Conservation (phyloP, 2,329 filamentous ascomycete genomes). For the Thielaviopsis musarum region DNA sequence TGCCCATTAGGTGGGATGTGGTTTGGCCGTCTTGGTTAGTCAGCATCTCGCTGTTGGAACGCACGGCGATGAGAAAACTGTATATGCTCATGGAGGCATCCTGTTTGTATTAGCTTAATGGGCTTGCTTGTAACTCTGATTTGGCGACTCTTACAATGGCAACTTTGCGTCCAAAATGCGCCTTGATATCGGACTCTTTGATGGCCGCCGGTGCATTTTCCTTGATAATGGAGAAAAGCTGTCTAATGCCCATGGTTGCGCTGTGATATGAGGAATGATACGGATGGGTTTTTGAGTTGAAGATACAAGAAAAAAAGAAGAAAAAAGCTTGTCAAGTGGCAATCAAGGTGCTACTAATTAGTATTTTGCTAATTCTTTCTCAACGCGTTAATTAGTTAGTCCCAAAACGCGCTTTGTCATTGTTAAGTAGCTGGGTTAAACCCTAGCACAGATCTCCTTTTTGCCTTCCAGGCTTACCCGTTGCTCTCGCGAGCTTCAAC, state of each 20-base stretch:
- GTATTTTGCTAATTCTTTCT: too few relatives aligned
- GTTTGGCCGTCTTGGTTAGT: slow-evolving; percentile 92
- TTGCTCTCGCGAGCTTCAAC: too few relatives aligned
- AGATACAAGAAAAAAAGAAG: background rate
- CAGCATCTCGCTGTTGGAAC: slow-evolving; percentile 89
- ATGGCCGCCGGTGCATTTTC: slow-evolving; percentile 90
- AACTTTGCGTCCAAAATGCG: slow-evolving; percentile 95
- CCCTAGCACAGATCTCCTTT: too few relatives aligned
- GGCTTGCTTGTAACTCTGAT: background rate
- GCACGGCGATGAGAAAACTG: slow-evolving; percentile 93
- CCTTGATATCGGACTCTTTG: slow-evolving; percentile 96
- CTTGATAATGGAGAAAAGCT: slow-evolving; percentile 66
- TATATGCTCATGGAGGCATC: slow-evolving; percentile 95
- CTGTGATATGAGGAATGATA: too few relatives aligned
- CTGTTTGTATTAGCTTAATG: slow-evolving; percentile 19
- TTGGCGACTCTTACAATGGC: slow-evolving; percentile 56
- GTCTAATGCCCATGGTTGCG: slow-evolving; percentile 46
- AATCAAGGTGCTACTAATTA: too few relatives aligned
- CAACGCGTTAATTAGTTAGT: too few relatives aligned
- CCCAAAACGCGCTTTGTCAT: too few relatives aligned
- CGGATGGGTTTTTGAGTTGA: background rate
- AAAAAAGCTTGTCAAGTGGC: too few relatives aligned
- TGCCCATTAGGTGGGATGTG: slow-evolving; percentile 95
- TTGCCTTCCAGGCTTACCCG: too few relatives aligned
- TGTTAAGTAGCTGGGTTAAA: too few relatives aligned